Conservation (phyloP, 2,329 filamentous ascomycete genomes). For the Aureobasidium sp. region DNA sequence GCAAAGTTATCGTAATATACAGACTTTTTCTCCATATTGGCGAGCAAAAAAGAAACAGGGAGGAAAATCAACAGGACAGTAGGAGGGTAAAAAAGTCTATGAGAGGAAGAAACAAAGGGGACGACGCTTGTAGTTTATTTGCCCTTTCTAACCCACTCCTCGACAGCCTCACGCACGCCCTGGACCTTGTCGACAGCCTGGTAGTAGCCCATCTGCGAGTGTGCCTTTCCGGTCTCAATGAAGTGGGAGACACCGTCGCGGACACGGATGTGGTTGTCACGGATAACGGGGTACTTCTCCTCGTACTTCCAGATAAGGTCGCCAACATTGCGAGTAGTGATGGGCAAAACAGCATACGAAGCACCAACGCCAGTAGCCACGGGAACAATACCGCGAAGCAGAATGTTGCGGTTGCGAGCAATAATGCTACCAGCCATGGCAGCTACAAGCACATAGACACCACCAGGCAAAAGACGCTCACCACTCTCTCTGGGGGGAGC, state of each 20-base stretch:
- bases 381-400: slow-evolving; percentile 71
- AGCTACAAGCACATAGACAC: slow-evolving; percentile 86
- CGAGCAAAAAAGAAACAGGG: neutral
- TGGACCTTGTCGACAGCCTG: slow-evolving; percentile 77
- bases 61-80: neutral
- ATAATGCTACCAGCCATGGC: slow-evolving; percentile 94
- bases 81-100: neutral
- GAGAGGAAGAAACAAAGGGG: neutral
- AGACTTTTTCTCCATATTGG: neutral
- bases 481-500: slow-evolving; percentile 78
- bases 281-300: slow-evolving; percentile 75
- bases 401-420: slow-evolving; percentile 75
- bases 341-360: slow-evolving; percentile 76
- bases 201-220: slow-evolving; percentile 61
- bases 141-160: slow-evolving; percentile 88
- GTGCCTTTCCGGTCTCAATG: slow-evolving; percentile 66
- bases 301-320: slow-evolving; percentile 89
- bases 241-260: slow-evolving; percentile 63
- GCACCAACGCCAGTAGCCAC: slow-evolving; percentile 73
- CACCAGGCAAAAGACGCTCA: slow-evolving; percentile 82
- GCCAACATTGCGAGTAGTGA: slow-evolving; percentile 84
- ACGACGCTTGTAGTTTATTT: neutral
- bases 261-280: slow-evolving; percentile 69
- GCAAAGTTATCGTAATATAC: neutral
- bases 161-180: slow-evolving; percentile 66